Base-by-base conservation (phyloP, 2,329 filamentous ascomycete species). In the Ascochyta clinopodiicola region DNA sequence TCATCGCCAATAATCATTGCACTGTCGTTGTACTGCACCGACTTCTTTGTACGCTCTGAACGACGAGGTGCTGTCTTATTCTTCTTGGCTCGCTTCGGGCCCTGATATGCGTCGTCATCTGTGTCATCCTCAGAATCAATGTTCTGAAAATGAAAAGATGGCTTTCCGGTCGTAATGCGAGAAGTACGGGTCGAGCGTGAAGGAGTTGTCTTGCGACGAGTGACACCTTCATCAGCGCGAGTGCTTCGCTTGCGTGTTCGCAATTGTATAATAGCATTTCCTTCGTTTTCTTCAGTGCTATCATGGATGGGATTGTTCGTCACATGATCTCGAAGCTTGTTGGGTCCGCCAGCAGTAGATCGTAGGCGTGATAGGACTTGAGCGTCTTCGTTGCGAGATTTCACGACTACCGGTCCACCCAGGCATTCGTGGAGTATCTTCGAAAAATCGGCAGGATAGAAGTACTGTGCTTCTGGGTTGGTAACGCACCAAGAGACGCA, bases 371-470 rank as follows among this genome's bases (percentile, higher is more conserved):
- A 4, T 6, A 57, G 21, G 3, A 39, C 27, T 25, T 27, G 21
- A 21, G n/a, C 45, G 27, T 55, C 51, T 6, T 27, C 29, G 27
- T 55, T 40, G 7, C 10, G 8, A 19, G 13, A 6, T 15, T 8
- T 2, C 10, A 42, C 35, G 13, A 8, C 6, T 4, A 27, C 21
- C 3, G 51, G 39, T 12, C 43, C n/a, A 17, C 44, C 48, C 6
- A 40, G 34, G 15, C 12, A 35, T 6, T 27, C n/a, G 9, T 42
- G 2, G 2, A 51, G 29, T 7, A 57, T 44, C 17, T 17, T 10
- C 6, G 19, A 48, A 19, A 66, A 71, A n/a, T 73, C 66, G 1
- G 40, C 56, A 0, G 67, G 70, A 17, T 68, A 73, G 8, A 50
- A 38, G 59, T 64, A 70, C 4, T 53, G 32, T 19, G 67, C 64